A percentile compares a stretch with the other conserved stretches of the same genome.
Evolutionary conservation across 768 basidiomycete species (phyloP).

Genomic region (Russula virescens): DNA sequence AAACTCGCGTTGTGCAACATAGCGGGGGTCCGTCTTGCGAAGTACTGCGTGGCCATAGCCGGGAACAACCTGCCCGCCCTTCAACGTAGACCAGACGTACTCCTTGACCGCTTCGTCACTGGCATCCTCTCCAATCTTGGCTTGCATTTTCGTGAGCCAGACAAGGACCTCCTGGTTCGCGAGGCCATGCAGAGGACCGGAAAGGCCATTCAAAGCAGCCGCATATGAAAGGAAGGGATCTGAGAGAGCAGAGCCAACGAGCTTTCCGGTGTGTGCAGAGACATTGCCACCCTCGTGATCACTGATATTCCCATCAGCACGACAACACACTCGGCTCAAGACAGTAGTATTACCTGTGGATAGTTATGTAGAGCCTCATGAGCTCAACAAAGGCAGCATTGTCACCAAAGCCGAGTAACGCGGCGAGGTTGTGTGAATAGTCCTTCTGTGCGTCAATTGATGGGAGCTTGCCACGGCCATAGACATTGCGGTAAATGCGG

Average conservation of each 20-base stretch:
- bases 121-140: constrained; percentile 78
- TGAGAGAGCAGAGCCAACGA: constrained; percentile 91
- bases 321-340: not conserved
- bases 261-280: constrained; percentile 89
- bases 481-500: constrained; percentile 85
- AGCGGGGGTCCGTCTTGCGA: constrained; percentile 89
- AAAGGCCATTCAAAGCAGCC: constrained; percentile 92
- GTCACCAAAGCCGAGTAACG: constrained; percentile 87
- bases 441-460: constrained; percentile 81
- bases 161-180: constrained; percentile 96
- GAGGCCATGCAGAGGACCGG: constrained; percentile 93
- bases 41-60: constrained; percentile 87
- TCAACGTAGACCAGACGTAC: constrained; percentile 93
- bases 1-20: constrained; percentile 86
- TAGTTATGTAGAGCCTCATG: constrained; percentile 92
- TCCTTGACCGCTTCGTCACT: constrained; percentile 85
- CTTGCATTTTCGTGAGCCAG: constrained; percentile 93
- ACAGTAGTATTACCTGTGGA: constrained; percentile 63
- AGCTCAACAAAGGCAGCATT: constrained; percentile 88
- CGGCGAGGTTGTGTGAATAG: constrained; percentile 84
- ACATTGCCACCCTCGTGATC: constrained; percentile 99
- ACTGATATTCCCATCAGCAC: constrained; percentile 32
- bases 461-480: constrained; percentile 80
- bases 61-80: constrained; percentile 89
- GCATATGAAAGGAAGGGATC: constrained; percentile 95